These are phyloP conservation scores for Extremus antarcticus DNA, from an alignment of 495 filamentous ascomycete genomes.

Conservation along the genomic window DNA sequence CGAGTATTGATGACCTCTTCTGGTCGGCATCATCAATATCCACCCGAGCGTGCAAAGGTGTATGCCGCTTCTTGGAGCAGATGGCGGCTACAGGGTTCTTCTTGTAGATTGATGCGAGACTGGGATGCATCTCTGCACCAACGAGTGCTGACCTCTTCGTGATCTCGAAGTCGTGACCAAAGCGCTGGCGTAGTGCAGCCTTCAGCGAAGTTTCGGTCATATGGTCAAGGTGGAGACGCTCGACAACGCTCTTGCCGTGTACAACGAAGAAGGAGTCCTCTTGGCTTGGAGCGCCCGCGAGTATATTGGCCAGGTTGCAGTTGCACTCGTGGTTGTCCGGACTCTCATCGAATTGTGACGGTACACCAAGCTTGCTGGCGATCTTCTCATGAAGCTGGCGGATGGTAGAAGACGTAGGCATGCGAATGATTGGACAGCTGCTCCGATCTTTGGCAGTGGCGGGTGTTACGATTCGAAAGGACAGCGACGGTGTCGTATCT, in stretches of 20 bases:
- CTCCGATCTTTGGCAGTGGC: constrained; percentile 3
- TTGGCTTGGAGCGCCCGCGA: constrained; percentile 10
- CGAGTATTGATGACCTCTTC: constrained; percentile 13
- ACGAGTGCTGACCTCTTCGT: not conserved
- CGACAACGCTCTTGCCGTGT: constrained; percentile 16
- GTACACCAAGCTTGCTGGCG: constrained; percentile 10
- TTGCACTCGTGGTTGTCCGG: constrained; percentile 19
- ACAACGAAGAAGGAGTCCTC: constrained; percentile 11
- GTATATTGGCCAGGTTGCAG: constrained; percentile 22
- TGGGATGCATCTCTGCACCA: not conserved
- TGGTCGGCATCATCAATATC: constrained; percentile 3
- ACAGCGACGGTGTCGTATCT: constrained; percentile 5
- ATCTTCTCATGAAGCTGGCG: constrained; percentile 11
- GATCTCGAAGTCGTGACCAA: constrained; percentile 3
- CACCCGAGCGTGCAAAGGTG: constrained; percentile 2
- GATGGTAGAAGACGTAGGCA: constrained; percentile 3
- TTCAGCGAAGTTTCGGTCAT: not conserved
- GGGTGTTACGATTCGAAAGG: constrained; percentile 16
- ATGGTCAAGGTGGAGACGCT: not conserved
- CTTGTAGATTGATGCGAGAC: not conserved
- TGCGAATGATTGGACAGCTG: not conserved
- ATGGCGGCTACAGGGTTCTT: constrained; percentile 10
- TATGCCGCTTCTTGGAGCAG: constrained; percentile 11
- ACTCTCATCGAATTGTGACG: not conserved
- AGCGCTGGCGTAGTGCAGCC: not conserved